These are phyloP conservation scores for Claviceps sp. DNA, from an alignment of 2,329 filamentous ascomycete species.

Conservation along the genomic window DNA sequence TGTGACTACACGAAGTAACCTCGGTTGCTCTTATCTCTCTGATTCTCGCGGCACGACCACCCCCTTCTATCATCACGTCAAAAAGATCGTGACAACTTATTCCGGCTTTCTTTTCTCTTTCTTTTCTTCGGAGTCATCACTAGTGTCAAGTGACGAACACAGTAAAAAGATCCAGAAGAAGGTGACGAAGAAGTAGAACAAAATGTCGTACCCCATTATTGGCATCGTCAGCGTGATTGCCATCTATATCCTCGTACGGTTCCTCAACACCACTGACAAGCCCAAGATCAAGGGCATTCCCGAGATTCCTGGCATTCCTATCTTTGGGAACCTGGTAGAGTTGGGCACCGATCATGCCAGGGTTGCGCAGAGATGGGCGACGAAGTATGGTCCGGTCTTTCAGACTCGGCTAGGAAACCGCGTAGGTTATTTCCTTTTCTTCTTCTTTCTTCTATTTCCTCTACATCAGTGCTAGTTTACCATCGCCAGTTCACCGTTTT, in stretches of 20 bases:
- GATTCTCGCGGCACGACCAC: no score
- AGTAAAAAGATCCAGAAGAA: background rate
- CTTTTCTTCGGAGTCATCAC: background rate
- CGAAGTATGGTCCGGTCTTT: constrained; percentile 50
- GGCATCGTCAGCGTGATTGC: constrained; percentile 7
- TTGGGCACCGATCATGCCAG: constrained; percentile 44
- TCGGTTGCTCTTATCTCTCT: no score
- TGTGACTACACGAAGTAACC: no score
- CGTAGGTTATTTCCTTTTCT: constrained; percentile 22
- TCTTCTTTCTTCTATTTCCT: background rate
- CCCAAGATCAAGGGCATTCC: constrained; percentile 49
- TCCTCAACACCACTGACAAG: constrained; percentile 36
- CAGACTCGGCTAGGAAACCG: constrained; percentile 56
- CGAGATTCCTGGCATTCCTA: constrained; percentile 45
- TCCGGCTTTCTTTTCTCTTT: background rate
- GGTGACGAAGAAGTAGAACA: background rate
- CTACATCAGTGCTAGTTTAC: background rate
- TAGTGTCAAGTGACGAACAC: no score
- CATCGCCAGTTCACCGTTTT: background rate
- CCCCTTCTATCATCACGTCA: no score
- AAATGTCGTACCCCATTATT: constrained; percentile 10
- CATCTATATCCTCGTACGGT: constrained; percentile 14
- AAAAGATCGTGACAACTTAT: no score
- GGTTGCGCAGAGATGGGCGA: constrained; percentile 40
- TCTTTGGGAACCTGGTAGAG: constrained; percentile 51